These are phyloP conservation scores for Cladosporium velox DNA, from an alignment of 2,329 filamentous ascomycete genomes.

Conservation along the genomic window DNA sequence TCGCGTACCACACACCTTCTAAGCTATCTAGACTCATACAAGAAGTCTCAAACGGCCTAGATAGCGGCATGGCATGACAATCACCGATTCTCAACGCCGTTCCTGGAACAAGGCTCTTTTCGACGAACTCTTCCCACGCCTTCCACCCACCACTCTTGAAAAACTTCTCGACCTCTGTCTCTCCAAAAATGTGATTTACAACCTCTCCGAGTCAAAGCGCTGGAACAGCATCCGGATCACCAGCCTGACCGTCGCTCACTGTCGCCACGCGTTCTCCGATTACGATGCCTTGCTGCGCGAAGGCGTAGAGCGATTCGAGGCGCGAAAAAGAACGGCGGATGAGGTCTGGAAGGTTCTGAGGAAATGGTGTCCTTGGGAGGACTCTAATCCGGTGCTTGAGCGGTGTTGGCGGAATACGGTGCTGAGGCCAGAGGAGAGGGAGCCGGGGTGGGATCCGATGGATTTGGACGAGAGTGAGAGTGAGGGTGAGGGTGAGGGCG, in stretches of 20 bases:
- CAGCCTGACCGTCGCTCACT: conserved; percentile 58
- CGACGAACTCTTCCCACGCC: conserved; percentile 35
- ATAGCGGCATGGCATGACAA: neutral
- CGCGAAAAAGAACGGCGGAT: conserved; percentile 28
- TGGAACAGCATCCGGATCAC: conserved; percentile 34
- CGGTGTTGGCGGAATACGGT: conserved; percentile 33
- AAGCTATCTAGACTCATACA: neutral
- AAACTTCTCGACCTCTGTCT: conserved; percentile 35
- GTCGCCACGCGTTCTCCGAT: conserved; percentile 61
- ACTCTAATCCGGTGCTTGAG: conserved; percentile 34
- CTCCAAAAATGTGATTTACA: conserved; percentile 34
- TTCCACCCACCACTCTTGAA: conserved; percentile 30
- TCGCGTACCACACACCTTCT: neutral
- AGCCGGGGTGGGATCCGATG: conserved; percentile 34
- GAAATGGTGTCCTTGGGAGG: conserved; percentile 39
- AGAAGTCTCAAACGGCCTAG: neutral
- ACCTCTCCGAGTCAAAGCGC: conserved; percentile 32
- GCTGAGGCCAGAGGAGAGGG: conserved; percentile 33
- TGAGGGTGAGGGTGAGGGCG: conserved; percentile 24
- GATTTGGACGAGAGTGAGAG: conserved; percentile 32
- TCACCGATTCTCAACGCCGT: conserved; percentile 22
- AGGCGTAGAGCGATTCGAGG: conserved; percentile 33
- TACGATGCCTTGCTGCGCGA: conserved; percentile 58
- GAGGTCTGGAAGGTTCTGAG: conserved; percentile 34
- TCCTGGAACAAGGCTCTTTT: conserved; percentile 36